Percentiles rank a stretch among this genome's conserved stretches.
phyloP scores from a whole-genome alignment of 2,329 filamentous ascomycete genomes.

The Byssoonygena ceratinophila region DNA sequence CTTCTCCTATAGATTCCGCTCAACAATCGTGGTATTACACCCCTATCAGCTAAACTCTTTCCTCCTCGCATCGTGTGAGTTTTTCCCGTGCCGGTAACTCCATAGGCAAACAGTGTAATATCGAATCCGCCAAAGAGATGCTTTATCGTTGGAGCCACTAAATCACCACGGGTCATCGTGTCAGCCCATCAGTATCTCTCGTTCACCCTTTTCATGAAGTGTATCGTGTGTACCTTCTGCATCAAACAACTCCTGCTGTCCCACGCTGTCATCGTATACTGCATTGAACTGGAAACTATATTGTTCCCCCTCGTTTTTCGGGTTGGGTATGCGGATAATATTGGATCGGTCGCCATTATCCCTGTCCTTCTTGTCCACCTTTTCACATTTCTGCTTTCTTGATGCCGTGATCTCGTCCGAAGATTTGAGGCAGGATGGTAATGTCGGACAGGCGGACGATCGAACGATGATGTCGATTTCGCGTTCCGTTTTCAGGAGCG shows the following conservation, averaged over 20 bases:
- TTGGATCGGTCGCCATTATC: constrained; percentile 46
- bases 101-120: constrained; percentile 84
- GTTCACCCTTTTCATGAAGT: not conserved
- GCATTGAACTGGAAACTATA: constrained; percentile 92
- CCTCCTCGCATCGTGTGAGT: constrained; percentile 94
- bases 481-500: constrained; percentile 72
- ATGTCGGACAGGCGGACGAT: constrained; percentile 22
- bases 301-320: constrained; percentile 81
- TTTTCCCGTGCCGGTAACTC: constrained; percentile 86
- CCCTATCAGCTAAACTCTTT: constrained; percentile 71
- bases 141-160: constrained; percentile 82
- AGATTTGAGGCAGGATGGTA: not conserved
- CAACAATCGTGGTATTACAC: constrained; percentile 75
- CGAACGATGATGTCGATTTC: constrained; percentile 81
- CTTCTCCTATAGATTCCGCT: constrained; percentile 76
- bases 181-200: not conserved
- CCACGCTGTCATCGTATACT: constrained; percentile 70
- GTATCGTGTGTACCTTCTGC: constrained; percentile 54
- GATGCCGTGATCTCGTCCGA: not conserved
- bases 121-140: constrained; percentile 77
- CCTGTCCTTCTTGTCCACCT: constrained; percentile 23
- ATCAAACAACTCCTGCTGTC: constrained; percentile 81
- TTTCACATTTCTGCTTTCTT: no score
- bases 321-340: constrained; percentile 80
- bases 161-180: constrained; percentile 8